A percentile compares a stretch with the other conserved stretches of the same genome.
Evolutionary conservation across 345 rosid species (phyloP).

Genomic region (Kernera saxatilis): DNA sequence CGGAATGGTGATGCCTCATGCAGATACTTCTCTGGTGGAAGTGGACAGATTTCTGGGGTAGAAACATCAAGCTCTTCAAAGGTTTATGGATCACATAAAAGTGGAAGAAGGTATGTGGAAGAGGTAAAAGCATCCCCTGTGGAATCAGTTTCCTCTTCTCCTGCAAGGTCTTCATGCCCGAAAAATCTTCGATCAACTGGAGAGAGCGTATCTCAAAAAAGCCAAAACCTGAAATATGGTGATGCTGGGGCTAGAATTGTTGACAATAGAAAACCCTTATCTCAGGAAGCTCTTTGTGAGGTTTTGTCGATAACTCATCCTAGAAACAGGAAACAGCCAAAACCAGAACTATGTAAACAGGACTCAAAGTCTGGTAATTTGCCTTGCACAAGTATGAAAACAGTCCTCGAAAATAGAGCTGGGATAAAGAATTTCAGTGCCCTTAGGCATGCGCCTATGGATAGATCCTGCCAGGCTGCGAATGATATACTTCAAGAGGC

Average conservation of each 20-base stretch:
- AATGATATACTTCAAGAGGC: slow-evolving; percentile 50
- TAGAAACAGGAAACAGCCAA: slow-evolving; percentile 21
- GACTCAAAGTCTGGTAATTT: slow-evolving; percentile 23
- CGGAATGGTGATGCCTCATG: slow-evolving; percentile 26
- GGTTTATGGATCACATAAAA: slow-evolving; percentile 43
- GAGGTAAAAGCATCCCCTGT: slow-evolving; percentile 41
- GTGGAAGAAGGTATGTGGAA: slow-evolving; percentile 27
- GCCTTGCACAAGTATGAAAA: slow-evolving; percentile 31
- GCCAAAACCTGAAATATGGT: slow-evolving; percentile 9
- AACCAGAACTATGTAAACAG: slow-evolving; percentile 23
- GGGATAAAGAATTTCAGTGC: slow-evolving; percentile 26
- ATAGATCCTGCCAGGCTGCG: slow-evolving; percentile 40
- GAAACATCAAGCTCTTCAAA: slow-evolving; percentile 63
- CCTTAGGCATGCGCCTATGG: slow-evolving; percentile 30
- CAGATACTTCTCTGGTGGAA: slow-evolving; percentile 33
- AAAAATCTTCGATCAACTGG: slow-evolving; percentile 24
- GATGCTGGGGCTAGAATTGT: slow-evolving; percentile 15
- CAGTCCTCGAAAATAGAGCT: slow-evolving; percentile 30
- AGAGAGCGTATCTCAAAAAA: slow-evolving; percentile 7
- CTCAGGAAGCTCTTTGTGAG: slow-evolving; percentile 17
- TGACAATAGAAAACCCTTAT: slow-evolving; percentile 16
- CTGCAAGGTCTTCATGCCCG: slow-evolving; percentile 35
- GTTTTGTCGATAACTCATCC: slow-evolving; percentile 22
- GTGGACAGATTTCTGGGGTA: slow-evolving; percentile 36
- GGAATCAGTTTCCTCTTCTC: slow-evolving; percentile 56